Evolutionary conservation across 2,329 filamentous ascomycete species (phyloP).

Genomic region (Phyllosticta citrichinensis): DNA sequence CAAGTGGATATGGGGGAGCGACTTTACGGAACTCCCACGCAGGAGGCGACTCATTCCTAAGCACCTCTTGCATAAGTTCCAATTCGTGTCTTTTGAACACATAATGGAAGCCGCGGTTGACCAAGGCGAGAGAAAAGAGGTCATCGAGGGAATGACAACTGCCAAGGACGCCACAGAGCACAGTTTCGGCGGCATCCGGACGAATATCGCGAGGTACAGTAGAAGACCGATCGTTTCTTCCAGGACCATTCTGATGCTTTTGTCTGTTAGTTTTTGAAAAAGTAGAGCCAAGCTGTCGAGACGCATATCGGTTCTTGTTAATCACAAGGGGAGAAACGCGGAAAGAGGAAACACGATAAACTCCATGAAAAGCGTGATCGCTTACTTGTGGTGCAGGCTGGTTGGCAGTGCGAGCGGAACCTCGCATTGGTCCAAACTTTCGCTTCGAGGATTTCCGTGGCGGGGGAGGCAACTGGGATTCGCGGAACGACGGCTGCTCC

Average conservation of each 20-base stretch:
- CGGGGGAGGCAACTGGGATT: neutral
- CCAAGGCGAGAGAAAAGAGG: constrained; percentile 43
- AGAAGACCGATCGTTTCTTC: neutral
- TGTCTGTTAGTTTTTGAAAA: neutral
- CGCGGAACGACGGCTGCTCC: neutral
- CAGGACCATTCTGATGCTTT: neutral
- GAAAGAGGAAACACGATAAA: neutral
- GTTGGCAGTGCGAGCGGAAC: neutral
- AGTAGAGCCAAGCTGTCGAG: neutral
- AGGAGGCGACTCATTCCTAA: constrained; percentile 45
- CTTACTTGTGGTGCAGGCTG: neutral
- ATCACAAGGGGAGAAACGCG: neutral
- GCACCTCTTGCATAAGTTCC: constrained; percentile 39
- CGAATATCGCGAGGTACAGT: neutral
- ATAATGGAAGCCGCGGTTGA: constrained; percentile 47
- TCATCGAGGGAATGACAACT: constrained; percentile 42
- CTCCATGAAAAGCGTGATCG: neutral
- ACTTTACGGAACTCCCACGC: constrained; percentile 53
- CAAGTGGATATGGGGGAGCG: constrained; percentile 40
- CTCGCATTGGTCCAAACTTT: neutral
- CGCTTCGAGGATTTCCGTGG: neutral
- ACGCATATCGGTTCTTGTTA: neutral
- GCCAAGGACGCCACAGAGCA: constrained; percentile 43
- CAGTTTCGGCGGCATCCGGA: constrained; percentile 36
- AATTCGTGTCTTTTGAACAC: constrained; percentile 50